Evolutionary conservation across 805 yeast genomes (phyloP).

Genomic region (Cyberlindnera samutprakarnensis): DNA sequence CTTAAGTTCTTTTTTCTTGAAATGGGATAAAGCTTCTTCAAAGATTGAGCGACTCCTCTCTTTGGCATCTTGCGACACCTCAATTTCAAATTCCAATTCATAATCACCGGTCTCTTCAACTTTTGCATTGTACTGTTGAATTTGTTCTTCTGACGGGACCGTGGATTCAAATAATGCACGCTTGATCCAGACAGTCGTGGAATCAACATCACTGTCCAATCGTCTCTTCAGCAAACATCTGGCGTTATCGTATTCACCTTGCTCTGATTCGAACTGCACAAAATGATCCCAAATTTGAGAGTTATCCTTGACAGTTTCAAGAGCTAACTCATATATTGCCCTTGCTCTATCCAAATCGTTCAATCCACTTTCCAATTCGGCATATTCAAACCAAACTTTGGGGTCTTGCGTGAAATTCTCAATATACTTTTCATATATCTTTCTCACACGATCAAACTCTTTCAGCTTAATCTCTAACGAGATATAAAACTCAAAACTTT

Average conservation of each 20-base stretch:
- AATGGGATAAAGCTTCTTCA: conserved; percentile 40
- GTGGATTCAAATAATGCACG: conserved; percentile 67
- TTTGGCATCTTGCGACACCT: conserved; percentile 42
- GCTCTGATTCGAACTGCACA: conserved; percentile 57
- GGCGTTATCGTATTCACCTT: conserved; percentile 48
- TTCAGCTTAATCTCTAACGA: conserved; percentile 57
- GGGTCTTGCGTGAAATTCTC: conserved; percentile 36
- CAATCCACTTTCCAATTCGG: conserved; percentile 56
- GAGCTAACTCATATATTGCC: conserved; percentile 51
- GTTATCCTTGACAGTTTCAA: conserved; percentile 19
- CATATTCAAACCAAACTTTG: conserved; percentile 54
- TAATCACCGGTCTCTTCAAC: conserved; percentile 26
- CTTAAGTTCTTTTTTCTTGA: conserved; percentile 28
- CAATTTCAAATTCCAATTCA: conserved; percentile 42
- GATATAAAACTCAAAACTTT: conserved; percentile 58
- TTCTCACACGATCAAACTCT: conserved; percentile 76
- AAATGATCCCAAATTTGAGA: conserved; percentile 28
- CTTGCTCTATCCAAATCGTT: conserved; percentile 67
- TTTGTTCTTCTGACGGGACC: conserved; percentile 48
- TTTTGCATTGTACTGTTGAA: conserved; percentile 25
- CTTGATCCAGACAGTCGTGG: conserved; percentile 48
- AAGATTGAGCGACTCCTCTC: conserved; percentile 48
- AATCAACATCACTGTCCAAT: conserved; percentile 24
- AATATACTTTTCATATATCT: conserved; percentile 60
- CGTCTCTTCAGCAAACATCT: conserved; percentile 40